Base-by-base conservation (phyloP, 305 asterid species). In the Fraxinus dipetala region DNA sequence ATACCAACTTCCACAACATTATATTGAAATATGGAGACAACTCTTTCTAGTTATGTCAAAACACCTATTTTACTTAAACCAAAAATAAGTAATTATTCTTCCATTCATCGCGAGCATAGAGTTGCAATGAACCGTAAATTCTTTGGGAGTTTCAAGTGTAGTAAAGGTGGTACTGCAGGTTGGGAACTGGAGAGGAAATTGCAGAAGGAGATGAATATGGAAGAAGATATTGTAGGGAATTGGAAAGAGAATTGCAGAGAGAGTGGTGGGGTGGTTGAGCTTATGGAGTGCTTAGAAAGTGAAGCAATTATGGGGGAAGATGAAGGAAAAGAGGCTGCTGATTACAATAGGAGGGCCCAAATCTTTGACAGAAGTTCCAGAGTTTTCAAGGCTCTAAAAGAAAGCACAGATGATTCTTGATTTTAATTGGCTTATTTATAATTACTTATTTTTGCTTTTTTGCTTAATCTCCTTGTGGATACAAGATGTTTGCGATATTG, bases 331-430 rank as follows among this genome's bases (percentile, higher is more conserved):
- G 28, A 59, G 14, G 13, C 69, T 7, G 3, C 69, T 59, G 67
- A n/a, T 20, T 56, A 56, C 28, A 59, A 59, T 5, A 20, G 7
- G 28, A 59, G 69, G 69, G 69, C 69, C 4, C 69, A 20, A 2
- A 59, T 18, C 13, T 59, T 59, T 59, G 87, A 95, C 83, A 86
- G 78, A 79, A 92, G 97, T 82, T 88, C 93, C 0, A 83, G 70
- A 59, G 89, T 95, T 48, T 92, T 95, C 83, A 91, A 87, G 87
- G 93, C 98, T 35, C 89, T 92, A 32, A 91, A 93, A 76, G 84
- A 86, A 18, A 69, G n/a, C n/a, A 20, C 43, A 5, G 11, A 69
- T 14, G 48, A 28, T 69, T 69, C 38, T 30, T 6, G 43, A 69
- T 31, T 69, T 31, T 30, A 6, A 11, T 4, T 51, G 63, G 63